Base-by-base conservation (phyloP, 2,329 filamentous ascomycete genomes). In the Lecanosticta acicola region DNA sequence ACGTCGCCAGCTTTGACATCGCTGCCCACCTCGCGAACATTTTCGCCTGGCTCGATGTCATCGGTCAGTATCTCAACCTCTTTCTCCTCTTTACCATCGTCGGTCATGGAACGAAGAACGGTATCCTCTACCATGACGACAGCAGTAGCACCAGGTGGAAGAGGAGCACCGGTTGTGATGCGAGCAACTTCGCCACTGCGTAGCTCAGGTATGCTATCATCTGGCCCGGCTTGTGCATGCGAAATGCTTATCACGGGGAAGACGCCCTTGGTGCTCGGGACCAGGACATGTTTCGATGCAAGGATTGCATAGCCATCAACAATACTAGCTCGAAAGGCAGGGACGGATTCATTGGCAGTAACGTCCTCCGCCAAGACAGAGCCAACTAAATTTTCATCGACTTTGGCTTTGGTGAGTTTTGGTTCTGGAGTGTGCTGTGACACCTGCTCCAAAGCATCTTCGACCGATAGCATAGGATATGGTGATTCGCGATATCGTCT, bases 111-210 rank as follows among this genome's bases (percentile, higher is more conserved):
- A 49, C 78, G 80, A 3, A 98, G 72, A 1, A 83, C 69, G 0
- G 93, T 98, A 61, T 96, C 93, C 69, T 98, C 93, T 0, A 98
- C 93, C 88, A 94, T 97, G 38, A 96, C 84, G 3, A 98, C 90
- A 0, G 91, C 84, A 19, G 87, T 94, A 1, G 93, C 88, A 0
- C 90, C 88, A 0, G 83, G 82, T 1, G 93, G 93, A 0, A 98
- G 71, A 9, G 93, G 91, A 4, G 93, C 93, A 0, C 93, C 93
- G 0, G 93, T 98, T 0, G 93, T 98, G 57, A 98, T 95, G 38
- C 93, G 78, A 0, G 91, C 85, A 43, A 97, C 83, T 53, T 89
- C 77, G 0, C 90, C 89, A 26, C 79, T 73, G 43, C 83, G 74
- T 2, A 96, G 70, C 1, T 79, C 67, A 26, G 79, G 72, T 11